Base-by-base conservation (phyloP, 2,329 filamentous ascomycete species). In the Capronia epimyces region DNA sequence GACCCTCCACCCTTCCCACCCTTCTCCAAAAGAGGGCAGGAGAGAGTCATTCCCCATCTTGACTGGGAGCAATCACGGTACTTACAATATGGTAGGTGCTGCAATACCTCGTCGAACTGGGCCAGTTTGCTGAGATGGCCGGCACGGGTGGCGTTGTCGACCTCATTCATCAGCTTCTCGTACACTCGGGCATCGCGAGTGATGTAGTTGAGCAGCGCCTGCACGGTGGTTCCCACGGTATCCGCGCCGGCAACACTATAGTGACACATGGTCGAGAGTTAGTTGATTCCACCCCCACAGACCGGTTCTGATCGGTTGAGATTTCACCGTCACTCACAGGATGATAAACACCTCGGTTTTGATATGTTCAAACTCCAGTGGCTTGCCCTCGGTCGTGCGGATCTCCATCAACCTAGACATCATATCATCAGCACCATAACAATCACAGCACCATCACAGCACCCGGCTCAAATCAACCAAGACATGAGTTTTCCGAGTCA, bases 341-440 rank as follows among this genome's bases (percentile, higher is more conserved):
- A 79, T 72, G 0, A 79, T 68, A 1, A 79, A 65, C 20, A 77
- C 71, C 59, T 80, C 76, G 0, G 75, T 74, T 57, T 74, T 76
- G 65, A 79, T 73, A 56, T 76, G 75, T 3, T 77, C 71, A 46
- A 75, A 64, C 22, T 74, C 67, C 0, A 78, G 63, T 0, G 74
- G 73, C 49, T 74, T 65, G 12, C 70, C 73, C 0, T 73, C 64
- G 6, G 73, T 72, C 16, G 71, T 71, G 7, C 67, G 65, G 0
- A 71, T 71, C 18, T 75, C 72, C 21, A 69, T 58, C 43, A 69
- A 66, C 61, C 32, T 36, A 27, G 32, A 15, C 5, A 6, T 13
- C 12, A 6, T 5, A 36, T 36, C 6, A 36, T 5, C 32, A 36
- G 32, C 13, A 36, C 6, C n/a, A 5, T 15, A n/a, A 27, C 10